A percentile compares a stretch with the other conserved stretches of the same genome.
These are phyloP conservation scores for Arachis stenosperma DNA, from an alignment of 306 rosid species.

Conservation along the genomic window DNA sequence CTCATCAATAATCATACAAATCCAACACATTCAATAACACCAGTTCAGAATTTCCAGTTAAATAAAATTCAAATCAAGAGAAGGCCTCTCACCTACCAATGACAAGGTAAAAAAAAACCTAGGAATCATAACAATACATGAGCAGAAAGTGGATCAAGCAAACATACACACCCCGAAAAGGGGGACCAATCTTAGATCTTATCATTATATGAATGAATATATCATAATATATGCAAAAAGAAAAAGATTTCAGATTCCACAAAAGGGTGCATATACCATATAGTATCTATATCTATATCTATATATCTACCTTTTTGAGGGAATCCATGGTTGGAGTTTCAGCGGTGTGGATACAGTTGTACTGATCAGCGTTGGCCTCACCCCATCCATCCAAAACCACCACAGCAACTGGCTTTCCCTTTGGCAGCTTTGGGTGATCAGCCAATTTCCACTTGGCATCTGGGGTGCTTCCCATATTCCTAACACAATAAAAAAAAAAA, in stretches of 20 bases:
- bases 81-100: too few relatives aligned
- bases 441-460: constrained; percentile 73
- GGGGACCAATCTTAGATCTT: background rate
- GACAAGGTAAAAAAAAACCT: too few relatives aligned
- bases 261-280: background rate
- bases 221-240: background rate
- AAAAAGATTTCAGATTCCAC: background rate
- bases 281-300: too few relatives aligned
- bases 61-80: too few relatives aligned
- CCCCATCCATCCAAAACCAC: constrained; percentile 99
- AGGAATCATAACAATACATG: background rate
- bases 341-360: constrained; percentile 86
- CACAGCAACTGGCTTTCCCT: constrained; percentile 78
- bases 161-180: background rate
- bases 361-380: constrained; percentile 73
- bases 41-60: background rate
- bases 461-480: constrained; percentile 66
- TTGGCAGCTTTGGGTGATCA: constrained; percentile 95
- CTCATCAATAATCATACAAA: background rate
- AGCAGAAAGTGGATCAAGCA: background rate
- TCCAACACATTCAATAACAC: background rate
- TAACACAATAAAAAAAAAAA: background rate
- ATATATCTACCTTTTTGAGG: constrained; percentile 61
- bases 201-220: background rate
- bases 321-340: constrained; percentile 97